Percentiles rank a stretch among this genome's conserved stretches.
Conservation (phyloP, 495 filamentous ascomycete species). For the Xylaria nigripes region DNA sequence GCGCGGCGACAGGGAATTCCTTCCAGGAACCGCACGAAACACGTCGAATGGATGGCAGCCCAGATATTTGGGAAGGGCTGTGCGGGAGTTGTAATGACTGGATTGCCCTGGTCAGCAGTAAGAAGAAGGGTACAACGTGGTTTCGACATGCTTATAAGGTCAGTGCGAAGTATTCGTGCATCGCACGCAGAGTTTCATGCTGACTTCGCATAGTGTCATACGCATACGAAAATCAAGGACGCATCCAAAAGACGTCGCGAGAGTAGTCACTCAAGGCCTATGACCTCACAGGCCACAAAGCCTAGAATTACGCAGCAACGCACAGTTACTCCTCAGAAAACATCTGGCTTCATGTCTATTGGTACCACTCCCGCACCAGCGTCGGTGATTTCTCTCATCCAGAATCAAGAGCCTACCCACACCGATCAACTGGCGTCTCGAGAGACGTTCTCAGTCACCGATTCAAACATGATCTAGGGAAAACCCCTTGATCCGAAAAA, state of each 20-base stretch:
- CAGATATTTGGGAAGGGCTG: constrained; percentile 72
- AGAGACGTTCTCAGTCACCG: constrained; percentile 1
- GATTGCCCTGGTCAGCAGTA: constrained; percentile 70
- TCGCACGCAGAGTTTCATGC: neutral
- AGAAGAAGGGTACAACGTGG: constrained; percentile 82
- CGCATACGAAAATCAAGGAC: constrained; percentile 66
- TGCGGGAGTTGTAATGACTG: constrained; percentile 72
- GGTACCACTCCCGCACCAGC: constrained; percentile 31
- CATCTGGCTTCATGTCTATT: constrained; percentile 28
- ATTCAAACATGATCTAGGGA: constrained; percentile 11
- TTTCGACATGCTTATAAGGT: constrained; percentile 81
- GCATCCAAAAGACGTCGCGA: constrained; percentile 62
- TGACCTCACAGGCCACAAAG: constrained; percentile 31
- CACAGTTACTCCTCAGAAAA: constrained; percentile 35
- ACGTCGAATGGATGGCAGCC: constrained; percentile 66
- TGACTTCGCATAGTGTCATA: constrained; percentile 51
- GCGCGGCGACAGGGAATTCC: constrained; percentile 62
- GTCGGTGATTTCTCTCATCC: constrained; percentile 11
- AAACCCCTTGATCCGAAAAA: neutral
- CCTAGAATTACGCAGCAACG: constrained; percentile 28
- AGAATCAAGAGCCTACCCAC: constrained; percentile 1
- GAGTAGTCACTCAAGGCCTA: constrained; percentile 42
- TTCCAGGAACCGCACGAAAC: constrained; percentile 67
- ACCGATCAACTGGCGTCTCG: neutral
- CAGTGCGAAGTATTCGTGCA: constrained; percentile 16